Percentiles rank a stretch among this genome's conserved stretches.
phyloP scores from a whole-genome alignment of 2,329 filamentous ascomycete species.

The Talaromyces islandicus region DNA sequence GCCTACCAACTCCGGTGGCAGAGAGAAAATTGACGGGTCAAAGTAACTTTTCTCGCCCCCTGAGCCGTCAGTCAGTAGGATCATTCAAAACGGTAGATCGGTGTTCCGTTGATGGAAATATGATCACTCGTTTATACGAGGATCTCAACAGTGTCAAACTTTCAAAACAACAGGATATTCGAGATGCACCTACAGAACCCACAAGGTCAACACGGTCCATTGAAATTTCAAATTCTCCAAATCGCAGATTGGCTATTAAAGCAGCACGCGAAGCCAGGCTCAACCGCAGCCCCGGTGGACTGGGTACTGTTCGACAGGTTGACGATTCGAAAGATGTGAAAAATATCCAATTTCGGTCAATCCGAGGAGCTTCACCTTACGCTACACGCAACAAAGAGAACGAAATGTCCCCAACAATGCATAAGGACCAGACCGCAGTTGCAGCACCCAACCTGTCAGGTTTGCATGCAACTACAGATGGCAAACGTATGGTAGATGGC shows the following conservation, averaged over 20 bases:
- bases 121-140: not conserved
- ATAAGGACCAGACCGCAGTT: constrained; percentile 9
- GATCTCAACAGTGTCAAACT: not conserved
- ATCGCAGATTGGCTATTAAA: constrained; percentile 17
- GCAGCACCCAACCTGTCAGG: constrained; percentile 18
- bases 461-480: constrained; percentile 22
- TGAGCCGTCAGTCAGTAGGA: constrained; percentile 27
- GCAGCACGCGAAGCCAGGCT: constrained; percentile 16
- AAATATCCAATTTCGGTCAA: constrained; percentile 21
- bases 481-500: constrained; percentile 32
- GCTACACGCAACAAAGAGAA: constrained; percentile 26
- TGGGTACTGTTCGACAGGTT: constrained; percentile 16
- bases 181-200: constrained; percentile 1
- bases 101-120: constrained; percentile 1
- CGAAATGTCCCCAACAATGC: constrained; percentile 10
- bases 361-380: constrained; percentile 18
- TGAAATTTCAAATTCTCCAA: constrained; percentile 24
- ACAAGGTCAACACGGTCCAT: constrained; percentile 16
- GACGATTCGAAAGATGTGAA: constrained; percentile 18
- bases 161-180: not conserved
- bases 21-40: constrained; percentile 9
- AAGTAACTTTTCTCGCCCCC: constrained; percentile 33
- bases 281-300: constrained; percentile 5
- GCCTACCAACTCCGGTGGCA: not conserved
- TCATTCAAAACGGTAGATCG: constrained; percentile 2